These are phyloP conservation scores for Thermothelomyces thermophilus DNA, from an alignment of 2,329 filamentous ascomycete species.

Conservation along the genomic window DNA sequence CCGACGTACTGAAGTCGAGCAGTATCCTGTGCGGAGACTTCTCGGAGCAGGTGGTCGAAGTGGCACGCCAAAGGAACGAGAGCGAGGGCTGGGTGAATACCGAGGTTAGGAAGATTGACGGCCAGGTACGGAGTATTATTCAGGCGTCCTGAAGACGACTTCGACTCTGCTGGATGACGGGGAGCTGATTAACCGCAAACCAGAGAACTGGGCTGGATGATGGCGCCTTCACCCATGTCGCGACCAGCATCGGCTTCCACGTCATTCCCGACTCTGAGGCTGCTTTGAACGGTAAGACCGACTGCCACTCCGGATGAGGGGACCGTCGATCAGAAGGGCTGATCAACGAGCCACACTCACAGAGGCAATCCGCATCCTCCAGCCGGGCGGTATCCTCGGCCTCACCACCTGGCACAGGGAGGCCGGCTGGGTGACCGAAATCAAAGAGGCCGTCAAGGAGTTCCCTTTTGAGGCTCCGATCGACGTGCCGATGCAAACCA, in stretches of 20 bases:
- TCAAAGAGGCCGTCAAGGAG: constrained; percentile 34
- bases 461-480: constrained; percentile 37
- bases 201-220: constrained; percentile 23
- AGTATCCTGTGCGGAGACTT: constrained; percentile 45
- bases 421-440: constrained; percentile 33
- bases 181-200: background rate
- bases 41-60: constrained; percentile 36
- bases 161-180: background rate
- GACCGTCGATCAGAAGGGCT: background rate
- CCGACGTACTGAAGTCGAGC: constrained; percentile 35
- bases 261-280: constrained; percentile 26
- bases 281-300: constrained; percentile 23
- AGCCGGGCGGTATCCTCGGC: constrained; percentile 54
- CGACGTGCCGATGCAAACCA: constrained; percentile 34
- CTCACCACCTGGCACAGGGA: constrained; percentile 35
- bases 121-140: constrained; percentile 32
- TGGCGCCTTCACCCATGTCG: constrained; percentile 25
- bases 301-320: background rate
- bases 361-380: constrained; percentile 53
- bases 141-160: background rate
- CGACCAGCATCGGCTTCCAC: constrained; percentile 26
- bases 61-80: constrained; percentile 34
- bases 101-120: constrained; percentile 39
- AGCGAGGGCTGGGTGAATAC: constrained; percentile 41
- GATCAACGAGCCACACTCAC: constrained; percentile 26